Base-by-base conservation (phyloP, 2,329 filamentous ascomycete genomes). In the Verticillium nubilum region DNA sequence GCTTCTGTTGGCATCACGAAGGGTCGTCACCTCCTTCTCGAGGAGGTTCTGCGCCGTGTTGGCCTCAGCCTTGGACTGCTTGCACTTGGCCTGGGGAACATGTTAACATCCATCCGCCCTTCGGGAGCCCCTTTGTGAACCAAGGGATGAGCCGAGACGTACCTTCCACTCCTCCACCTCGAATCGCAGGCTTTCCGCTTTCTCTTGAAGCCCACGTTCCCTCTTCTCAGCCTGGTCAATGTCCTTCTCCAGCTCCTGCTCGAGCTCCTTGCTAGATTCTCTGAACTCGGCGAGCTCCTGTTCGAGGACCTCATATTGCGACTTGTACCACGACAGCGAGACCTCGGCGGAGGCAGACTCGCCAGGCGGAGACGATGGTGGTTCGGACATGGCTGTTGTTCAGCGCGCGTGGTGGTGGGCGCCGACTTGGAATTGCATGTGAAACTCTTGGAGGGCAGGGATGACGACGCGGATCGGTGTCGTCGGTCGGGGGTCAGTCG, bases 111-210 rank as follows among this genome's bases (percentile, higher is more conserved):
- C 13, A 37, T 35, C 17, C 35, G 25, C 19, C 29, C 37, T 31
- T 25, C 6, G 17, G 47, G 13, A 15, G 19, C 35, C 35, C 37
- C 37, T n/a, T n/a, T 47, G 37, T 4, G 37, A 19, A n/a, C n/a
- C 15, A 29, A 37, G 13, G 33, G 19, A 56, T 28, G 26, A 42
- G 9, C 35, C 13, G 13, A 52, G 52, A 25, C 84, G 74, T 79
- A 94, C 92, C 87, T 98, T 98, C 95, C 95, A 99, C 76, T 99
- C 95, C 60, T 98, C 92, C 0, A 95, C 93, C 74, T 98, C 93
- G 70, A 92, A 99, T 56, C 84, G 86, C 63, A 96, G 75, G 37
- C 82, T 84, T 74, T 98, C 94, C 1, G 91, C 89, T 78, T 94
- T 96, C 73, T 96, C 89, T 73, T 93, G 88, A 67, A 97, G 76